Base-by-base conservation (phyloP, 2,329 filamentous ascomycete species). In the Paracorniculantispora psalliotae region DNA sequence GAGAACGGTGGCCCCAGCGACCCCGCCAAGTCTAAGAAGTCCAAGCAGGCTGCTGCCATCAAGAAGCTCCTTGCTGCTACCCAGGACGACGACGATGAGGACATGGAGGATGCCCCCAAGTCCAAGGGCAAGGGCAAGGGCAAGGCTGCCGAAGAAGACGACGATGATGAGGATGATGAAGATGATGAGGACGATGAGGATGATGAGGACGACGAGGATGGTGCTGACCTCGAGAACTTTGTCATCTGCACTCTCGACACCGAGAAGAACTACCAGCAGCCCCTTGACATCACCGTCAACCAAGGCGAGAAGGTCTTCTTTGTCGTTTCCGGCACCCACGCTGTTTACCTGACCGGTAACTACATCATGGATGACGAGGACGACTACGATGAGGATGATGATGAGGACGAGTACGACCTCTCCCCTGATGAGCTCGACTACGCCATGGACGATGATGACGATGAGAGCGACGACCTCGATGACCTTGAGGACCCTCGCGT, bases 191-290 rank as follows among this genome's bases (percentile, higher is more conserved):
- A 69, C 1, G 66, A 78, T 3, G 78, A 79, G 3, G 78, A 79
- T 2, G 81, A 84, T 9, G 78, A 81, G n/a, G 78, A 81, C 35
- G 83, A 85, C 33, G 83, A 82, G 7, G 83, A 85, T 44, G 83
- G 81, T 26, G 75, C 83, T 56, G 85, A 91, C 69, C 79, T 93
- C 56, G 91, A 97, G 74, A 90, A 97, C 79, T 91, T 90, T 68
- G 92, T 97, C 67, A 79, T 99, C 68, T 99, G 94, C 85, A 99
- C 94, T 63, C 85, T 99, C 57, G 92, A 97, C 77, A 90, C 92
- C 33, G 86, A 91, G 75, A 90, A 88, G 80, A 85, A 90, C 80
- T 96, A 89, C 83, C 94, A 99, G 78, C 96, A 99, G 77, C 79
- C 94, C 50, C 85, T 99, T 61, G 91, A 99, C 76, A 91, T 99